Percentiles rank a stretch among this genome's conserved stretches.
Evolutionary conservation across 2,329 filamentous ascomycete genomes (phyloP).

Genomic region (Monilinia fructigena): DNA sequence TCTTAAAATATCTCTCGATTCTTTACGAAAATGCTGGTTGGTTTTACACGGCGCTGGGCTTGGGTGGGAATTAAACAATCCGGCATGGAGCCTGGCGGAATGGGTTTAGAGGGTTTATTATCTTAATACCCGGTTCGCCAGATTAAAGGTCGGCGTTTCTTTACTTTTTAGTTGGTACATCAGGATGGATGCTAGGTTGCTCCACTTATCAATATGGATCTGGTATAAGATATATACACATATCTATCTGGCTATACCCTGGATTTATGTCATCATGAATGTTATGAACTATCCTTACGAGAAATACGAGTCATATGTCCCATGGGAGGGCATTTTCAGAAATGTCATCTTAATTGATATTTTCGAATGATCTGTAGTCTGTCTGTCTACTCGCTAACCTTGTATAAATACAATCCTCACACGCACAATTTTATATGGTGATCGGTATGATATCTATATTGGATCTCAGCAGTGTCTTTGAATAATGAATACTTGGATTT

Average conservation of each 20-base stretch:
- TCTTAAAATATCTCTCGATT: not conserved
- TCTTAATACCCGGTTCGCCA: slow-evolving; percentile 7
- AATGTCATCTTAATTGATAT: no score
- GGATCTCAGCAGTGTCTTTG: no score
- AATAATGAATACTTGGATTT: no score
- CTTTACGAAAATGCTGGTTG: slow-evolving; percentile 16
- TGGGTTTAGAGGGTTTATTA: not conserved
- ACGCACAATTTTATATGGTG: no score
- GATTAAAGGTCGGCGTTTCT: slow-evolving; percentile 10
- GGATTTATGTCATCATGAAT: not conserved
- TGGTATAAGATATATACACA: not conserved
- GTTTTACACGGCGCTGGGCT: slow-evolving; percentile 17
- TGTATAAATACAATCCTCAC: no score
- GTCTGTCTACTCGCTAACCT: no score
- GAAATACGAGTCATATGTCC: not conserved
- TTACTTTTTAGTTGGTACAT: slow-evolving; percentile 8
- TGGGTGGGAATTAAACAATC: not conserved
- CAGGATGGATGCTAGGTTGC: not conserved
- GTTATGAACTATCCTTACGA: not conserved
- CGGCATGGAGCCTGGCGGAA: slow-evolving; percentile 19
- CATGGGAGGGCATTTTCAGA: no score
- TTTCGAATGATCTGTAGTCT: no score
- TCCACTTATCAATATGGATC: no score
- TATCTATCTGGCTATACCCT: not conserved
- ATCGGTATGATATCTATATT: no score